Base-by-base conservation (phyloP, 192 early-diverging fungal species). In the Chytriomyces hyalinus region DNA sequence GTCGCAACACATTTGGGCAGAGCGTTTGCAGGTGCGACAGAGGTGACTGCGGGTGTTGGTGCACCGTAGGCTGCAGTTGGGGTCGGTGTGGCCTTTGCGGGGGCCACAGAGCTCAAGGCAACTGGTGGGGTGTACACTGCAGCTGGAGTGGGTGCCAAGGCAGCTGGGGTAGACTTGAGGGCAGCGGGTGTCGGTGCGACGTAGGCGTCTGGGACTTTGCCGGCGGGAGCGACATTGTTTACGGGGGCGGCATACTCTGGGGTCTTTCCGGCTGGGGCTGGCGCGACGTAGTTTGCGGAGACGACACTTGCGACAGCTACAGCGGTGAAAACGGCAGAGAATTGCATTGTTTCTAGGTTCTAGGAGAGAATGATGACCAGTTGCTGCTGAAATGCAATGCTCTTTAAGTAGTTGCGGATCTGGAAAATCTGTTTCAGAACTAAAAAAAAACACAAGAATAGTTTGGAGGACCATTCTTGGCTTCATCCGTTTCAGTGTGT, bases 51-150 rank as follows among this genome's bases (percentile, higher is more conserved):
- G 36, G 36, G 36, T 36, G 36, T 36, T 2, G 36, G 36, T 36
- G 36, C 36, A 4, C 36, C 36, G 36, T 36, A 36, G 36, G 36
- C 20, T 57, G 53, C 15, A 20, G 53, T 57, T 20, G 53, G 53
- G 13, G 53, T 57, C 53, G 53, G 53, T 20, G 53, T 57, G 20
- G 20, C 20, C 53, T 57, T 43, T 13, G 49, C 50, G 15, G 50
- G 8, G n/a, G 68, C 68, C 2, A 53, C 49, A 9, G 22, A 46
- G 8, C 43, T n/a, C 10, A 44, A 46, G 9, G 44, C 45, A 46
- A 67, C 66, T n/a, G 66, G n/a, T 1, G 66, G 66, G 66, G 66
- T 44, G 66, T 67, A 46, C 43, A 46, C 66, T 10, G 53, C 15
- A 1, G 53, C 20, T 13, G 13, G 20, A 57, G 45, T 22, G 17